Evolutionary conservation across 306 rosid species (phyloP).

Genomic region (peach (Prunus persica)): DNA sequence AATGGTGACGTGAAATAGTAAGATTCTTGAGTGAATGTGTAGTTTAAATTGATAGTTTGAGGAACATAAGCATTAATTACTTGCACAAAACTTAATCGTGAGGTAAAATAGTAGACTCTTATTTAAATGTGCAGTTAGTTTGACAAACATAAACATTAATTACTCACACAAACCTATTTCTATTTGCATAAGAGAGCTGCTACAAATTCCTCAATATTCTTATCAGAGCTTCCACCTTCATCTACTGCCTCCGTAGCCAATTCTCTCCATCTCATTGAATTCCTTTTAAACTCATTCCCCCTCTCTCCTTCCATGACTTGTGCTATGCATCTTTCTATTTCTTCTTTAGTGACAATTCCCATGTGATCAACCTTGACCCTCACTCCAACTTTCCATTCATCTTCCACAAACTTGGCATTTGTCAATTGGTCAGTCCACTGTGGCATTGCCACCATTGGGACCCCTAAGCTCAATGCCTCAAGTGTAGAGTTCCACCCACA

Average conservation of each 20-base stretch:
- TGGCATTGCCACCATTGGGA: constrained; percentile 24
- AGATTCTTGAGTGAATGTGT: too few species aligned
- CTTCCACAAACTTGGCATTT: constrained; percentile 26
- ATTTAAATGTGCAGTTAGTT: too few species aligned
- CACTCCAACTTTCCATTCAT: constrained; percentile 25
- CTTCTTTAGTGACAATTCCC: constrained; percentile 13
- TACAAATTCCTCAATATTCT: constrained; percentile 14
- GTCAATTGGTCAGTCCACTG: constrained; percentile 35
- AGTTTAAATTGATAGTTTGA: too few species aligned
- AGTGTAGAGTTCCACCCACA: constrained; percentile 37
- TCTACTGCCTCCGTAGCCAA: constrained; percentile 10
- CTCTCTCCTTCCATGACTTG: constrained; percentile 21
- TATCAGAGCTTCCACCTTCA: constrained; percentile 25
- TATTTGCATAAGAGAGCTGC: neutral
- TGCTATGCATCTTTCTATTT: constrained; percentile 4
- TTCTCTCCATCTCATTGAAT: constrained; percentile 9
- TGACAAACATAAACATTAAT: too few species aligned
- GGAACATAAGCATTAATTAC: too few species aligned
- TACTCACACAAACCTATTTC: too few species aligned
- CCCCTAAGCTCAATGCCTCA: constrained; percentile 26
- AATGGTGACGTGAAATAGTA: too few species aligned
- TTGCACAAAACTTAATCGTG: too few species aligned
- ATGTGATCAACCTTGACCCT: constrained; percentile 21
- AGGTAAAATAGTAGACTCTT: too few species aligned
- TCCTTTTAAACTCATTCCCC: neutral